Evolutionary conservation across 768 basidiomycete species (phyloP).

Genomic region (Astraeus odoratus): DNA sequence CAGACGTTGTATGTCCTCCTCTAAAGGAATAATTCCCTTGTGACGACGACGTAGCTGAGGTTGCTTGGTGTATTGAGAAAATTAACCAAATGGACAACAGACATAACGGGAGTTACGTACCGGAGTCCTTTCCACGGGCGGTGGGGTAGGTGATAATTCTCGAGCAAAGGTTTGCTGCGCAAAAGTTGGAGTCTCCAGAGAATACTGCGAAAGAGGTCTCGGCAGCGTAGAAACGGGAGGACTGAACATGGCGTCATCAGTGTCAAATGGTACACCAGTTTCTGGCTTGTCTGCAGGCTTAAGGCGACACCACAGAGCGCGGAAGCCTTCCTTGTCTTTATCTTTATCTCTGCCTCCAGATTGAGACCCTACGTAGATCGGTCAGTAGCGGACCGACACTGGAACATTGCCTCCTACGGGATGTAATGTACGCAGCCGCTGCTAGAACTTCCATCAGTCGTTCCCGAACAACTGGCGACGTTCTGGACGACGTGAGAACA

Average conservation of each 20-base stretch:
- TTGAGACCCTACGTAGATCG: slow-evolving; percentile 12
- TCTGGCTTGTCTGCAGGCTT: slow-evolving; percentile 80
- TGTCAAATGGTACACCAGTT: slow-evolving; percentile 73
- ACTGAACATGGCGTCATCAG: slow-evolving; percentile 73
- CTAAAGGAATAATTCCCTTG: slow-evolving; percentile 53
- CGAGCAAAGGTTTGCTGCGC: slow-evolving; percentile 30
- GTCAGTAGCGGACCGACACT: background rate
- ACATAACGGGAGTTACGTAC: slow-evolving; percentile 10
- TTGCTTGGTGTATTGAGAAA: background rate
- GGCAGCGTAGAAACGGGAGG: slow-evolving; percentile 40
- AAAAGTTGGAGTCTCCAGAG: slow-evolving; percentile 31
- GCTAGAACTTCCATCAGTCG: slow-evolving; percentile 75
- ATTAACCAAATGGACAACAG: no score
- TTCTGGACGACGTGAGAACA: slow-evolving; percentile 51
- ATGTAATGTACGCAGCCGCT: slow-evolving; percentile 58
- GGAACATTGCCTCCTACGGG: background rate
- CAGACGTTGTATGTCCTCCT: slow-evolving; percentile 79
- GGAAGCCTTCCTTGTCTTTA: slow-evolving; percentile 48
- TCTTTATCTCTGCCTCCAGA: slow-evolving; percentile 23
- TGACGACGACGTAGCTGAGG: slow-evolving; percentile 16
- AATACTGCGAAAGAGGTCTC: slow-evolving; percentile 25
- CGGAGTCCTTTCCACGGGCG: slow-evolving; percentile 19
- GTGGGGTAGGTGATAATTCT: slow-evolving; percentile 19
- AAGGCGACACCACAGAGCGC: slow-evolving; percentile 71
- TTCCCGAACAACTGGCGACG: slow-evolving; percentile 76